Conservation (phyloP, 2,329 filamentous ascomycete species). For the Fusarium abutilonis region DNA sequence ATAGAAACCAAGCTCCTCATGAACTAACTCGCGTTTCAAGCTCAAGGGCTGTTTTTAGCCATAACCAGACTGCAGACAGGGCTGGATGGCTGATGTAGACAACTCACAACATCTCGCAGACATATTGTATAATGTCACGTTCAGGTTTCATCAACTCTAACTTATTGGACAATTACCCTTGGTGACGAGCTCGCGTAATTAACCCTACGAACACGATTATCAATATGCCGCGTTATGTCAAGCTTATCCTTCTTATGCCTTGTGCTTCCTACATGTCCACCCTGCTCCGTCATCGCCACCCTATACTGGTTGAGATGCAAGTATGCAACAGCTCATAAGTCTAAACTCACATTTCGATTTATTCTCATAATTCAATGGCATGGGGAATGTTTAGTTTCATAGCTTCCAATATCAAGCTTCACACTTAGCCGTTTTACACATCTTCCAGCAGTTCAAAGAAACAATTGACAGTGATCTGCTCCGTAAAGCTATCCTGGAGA, state of each 20-base stretch:
- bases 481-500: constrained; percentile 13
- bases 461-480: constrained; percentile 6
- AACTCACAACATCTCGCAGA: not conserved
- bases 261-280: too few species aligned
- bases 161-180: too few species aligned
- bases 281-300: not conserved
- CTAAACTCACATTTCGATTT: too few species aligned
- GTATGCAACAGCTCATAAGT: not conserved
- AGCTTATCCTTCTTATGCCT: too few species aligned
- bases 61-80: not conserved
- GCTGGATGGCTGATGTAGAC: constrained; percentile 2
- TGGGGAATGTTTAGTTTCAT: not conserved
- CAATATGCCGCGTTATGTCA: too few species aligned
- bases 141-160: not conserved
- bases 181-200: too few species aligned
- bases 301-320: not conserved
- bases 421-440: not conserved
- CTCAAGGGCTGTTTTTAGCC: not conserved
- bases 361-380: not conserved
- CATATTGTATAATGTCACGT: too few species aligned
- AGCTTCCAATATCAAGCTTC: not conserved
- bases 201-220: too few species aligned
- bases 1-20: not conserved
- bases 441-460: not conserved
- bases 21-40: not conserved